These are phyloP conservation scores for Colletotrichum spaethianum DNA, from an alignment of 2,329 filamentous ascomycete genomes.

Conservation along the genomic window DNA sequence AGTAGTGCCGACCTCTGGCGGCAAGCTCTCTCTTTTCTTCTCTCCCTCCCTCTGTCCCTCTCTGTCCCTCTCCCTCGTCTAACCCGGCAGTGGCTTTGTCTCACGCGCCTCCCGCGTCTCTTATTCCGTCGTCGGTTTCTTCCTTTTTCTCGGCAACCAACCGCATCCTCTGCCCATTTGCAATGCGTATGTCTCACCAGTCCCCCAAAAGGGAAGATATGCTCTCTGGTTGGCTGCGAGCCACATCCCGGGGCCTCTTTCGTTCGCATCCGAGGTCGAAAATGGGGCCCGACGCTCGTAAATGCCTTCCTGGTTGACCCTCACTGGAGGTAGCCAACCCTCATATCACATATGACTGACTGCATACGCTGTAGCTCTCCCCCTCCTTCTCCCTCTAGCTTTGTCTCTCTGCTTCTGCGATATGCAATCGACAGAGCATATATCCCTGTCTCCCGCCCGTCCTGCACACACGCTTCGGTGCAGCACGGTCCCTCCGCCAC, in stretches of 20 bases:
- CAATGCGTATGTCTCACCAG: conserved; percentile 36
- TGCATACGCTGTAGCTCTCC: conserved; percentile 2
- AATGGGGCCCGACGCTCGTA: conserved; percentile 26
- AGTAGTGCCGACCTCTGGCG: conserved; percentile 1
- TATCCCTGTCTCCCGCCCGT: conserved; percentile 38
- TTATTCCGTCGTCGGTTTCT: conserved; percentile 31
- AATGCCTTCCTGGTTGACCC: conserved; percentile 5
- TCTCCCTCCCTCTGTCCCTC: background rate
- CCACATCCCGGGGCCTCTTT: conserved; percentile 24
- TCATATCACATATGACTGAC: conserved; percentile 32
- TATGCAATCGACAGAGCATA: conserved; percentile 31
- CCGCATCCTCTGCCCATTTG: conserved; percentile 26
- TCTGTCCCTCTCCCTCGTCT: conserved; percentile 1
- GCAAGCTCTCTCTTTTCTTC: conserved; percentile 13
- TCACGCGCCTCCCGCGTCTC: conserved; percentile 38
- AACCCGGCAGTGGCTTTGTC: conserved; percentile 36
- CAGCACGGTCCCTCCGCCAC: conserved; percentile 19
- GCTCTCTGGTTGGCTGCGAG: conserved; percentile 23
- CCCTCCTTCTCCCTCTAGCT: background rate
- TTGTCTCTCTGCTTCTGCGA: background rate
- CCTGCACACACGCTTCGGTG: conserved; percentile 32
- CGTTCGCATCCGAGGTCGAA: conserved; percentile 39
- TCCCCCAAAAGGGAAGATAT: conserved; percentile 26
- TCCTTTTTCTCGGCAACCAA: conserved; percentile 38
- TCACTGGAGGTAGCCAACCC: conserved; percentile 17